Percentiles rank a stretch among this genome's conserved stretches.
Conservation (phyloP, 352 stramenopile species). For the Globisporangium nagaii region DNA sequence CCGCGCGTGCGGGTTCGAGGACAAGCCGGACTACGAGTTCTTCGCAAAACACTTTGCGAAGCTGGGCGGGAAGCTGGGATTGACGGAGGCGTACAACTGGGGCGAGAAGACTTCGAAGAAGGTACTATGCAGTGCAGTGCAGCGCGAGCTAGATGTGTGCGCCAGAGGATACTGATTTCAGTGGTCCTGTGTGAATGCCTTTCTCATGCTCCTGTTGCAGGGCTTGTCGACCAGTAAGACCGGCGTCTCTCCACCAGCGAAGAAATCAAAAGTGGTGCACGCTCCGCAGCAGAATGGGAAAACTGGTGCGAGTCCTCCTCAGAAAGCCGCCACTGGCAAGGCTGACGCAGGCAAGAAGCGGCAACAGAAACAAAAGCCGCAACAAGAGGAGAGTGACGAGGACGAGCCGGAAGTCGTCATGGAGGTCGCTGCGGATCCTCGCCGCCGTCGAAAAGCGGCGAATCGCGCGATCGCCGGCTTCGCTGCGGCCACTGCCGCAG, state of each 20-base stretch:
- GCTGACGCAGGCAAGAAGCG: conserved; percentile 6
- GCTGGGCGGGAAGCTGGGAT: conserved; percentile 35
- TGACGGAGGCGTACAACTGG: conserved; percentile 38
- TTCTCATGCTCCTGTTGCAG: no score
- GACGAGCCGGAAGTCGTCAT: conserved; percentile 22
- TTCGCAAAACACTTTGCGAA: conserved; percentile 48
- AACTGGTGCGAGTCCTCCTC: not conserved
- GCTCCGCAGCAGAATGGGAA: not conserved
- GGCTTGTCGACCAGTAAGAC: not conserved
- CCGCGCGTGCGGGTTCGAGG: conserved; percentile 58
- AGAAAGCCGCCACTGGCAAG: not conserved
- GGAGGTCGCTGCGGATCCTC: conserved; percentile 17
- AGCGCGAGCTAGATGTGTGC: no score
- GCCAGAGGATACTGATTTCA: no score
- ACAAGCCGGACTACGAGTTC: conserved; percentile 74
- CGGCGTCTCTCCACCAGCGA: not conserved
- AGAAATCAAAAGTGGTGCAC: not conserved
- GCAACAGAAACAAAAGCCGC: not conserved
- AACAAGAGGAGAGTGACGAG: not conserved
- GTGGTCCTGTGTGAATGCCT: no score
- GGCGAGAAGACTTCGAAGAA: conserved; percentile 13
- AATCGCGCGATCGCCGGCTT: conserved; percentile 50
- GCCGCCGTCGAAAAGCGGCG: conserved; percentile 42
- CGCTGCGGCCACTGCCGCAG: conserved; percentile 49
- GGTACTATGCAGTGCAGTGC: not conserved